These are phyloP conservation scores for Fraxinus sp. DNA, from an alignment of 305 asterid genomes.

Conservation along the genomic window DNA sequence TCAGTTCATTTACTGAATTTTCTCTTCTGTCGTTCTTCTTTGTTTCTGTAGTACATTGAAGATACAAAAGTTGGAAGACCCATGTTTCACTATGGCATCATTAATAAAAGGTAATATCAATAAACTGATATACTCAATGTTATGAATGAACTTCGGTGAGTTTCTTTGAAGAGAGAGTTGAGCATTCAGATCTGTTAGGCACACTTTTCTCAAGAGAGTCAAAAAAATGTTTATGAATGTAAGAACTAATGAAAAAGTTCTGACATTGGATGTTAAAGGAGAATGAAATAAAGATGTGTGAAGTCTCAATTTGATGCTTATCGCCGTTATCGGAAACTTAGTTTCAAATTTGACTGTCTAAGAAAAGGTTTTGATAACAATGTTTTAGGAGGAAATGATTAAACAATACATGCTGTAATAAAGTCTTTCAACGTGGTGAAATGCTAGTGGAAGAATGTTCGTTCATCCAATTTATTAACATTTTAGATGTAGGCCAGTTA, in stretches of 20 bases:
- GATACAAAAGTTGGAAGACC: constrained; percentile 70
- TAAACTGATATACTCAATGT: not conserved
- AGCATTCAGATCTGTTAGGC: not conserved
- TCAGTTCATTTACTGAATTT: constrained; percentile 11
- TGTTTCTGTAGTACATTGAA: constrained; percentile 62
- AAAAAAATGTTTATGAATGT: not conserved
- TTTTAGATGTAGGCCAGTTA: not conserved
- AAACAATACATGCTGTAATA: not conserved
- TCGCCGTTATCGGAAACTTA: not conserved
- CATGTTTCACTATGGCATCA: constrained; percentile 86
- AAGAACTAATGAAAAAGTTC: not conserved
- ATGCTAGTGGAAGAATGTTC: not conserved
- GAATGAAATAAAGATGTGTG: not conserved
- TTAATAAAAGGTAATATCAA: constrained; percentile 68
- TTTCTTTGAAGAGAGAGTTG: not conserved
- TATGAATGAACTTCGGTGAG: not conserved
- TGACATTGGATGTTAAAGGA: not conserved
- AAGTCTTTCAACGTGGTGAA: not conserved
- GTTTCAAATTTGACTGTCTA: not conserved
- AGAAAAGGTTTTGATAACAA: not conserved
- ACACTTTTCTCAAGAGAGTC: not conserved
- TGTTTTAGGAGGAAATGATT: not conserved
- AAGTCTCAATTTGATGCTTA: not conserved
- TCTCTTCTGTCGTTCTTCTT: constrained; percentile 9
- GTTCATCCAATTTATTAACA: not conserved